Conservation (phyloP, 192 early-diverging fungal species). For the Chytriomyces hyalinus region DNA sequence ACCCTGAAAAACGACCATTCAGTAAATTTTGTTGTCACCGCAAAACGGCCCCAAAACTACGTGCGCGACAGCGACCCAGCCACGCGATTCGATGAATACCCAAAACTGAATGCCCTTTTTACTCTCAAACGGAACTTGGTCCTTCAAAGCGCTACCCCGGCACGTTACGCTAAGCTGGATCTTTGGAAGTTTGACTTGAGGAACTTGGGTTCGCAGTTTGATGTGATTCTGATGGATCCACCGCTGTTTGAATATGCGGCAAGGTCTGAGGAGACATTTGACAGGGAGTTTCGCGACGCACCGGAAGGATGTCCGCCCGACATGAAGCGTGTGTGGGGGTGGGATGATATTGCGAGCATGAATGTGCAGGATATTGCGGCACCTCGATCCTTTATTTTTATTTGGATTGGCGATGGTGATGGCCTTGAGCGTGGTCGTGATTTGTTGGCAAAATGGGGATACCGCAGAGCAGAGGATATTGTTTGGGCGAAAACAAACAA, state of each 20-base stretch:
- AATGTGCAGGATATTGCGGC: conserved; percentile 63
- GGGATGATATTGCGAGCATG: conserved; percentile 59
- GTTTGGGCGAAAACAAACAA: conserved; percentile 72
- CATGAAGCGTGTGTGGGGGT: conserved; percentile 46
- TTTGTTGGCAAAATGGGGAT: conserved; percentile 67
- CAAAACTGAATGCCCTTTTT: conserved; percentile 58
- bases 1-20: conserved; percentile 63
- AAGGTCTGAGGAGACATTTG: neutral
- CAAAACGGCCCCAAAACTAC: conserved; percentile 63
- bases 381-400: conserved; percentile 65
- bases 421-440: conserved; percentile 64
- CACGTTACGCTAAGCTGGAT: conserved; percentile 55
- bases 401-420: conserved; percentile 64
- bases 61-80: conserved; percentile 53
- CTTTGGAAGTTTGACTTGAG: conserved; percentile 56
- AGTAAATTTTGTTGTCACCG: conserved; percentile 61
- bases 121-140: conserved; percentile 53
- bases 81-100: conserved; percentile 66
- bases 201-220: conserved; percentile 53
- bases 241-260: conserved; percentile 58
- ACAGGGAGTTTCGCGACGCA: neutral
- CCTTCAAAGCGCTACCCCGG: conserved; percentile 46
- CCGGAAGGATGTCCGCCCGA: conserved; percentile 10
- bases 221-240: conserved; percentile 68
- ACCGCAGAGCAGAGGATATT: conserved; percentile 69